Conservation (phyloP, 2,329 filamentous ascomycete genomes). For the Aspergillus fumigatus region DNA sequence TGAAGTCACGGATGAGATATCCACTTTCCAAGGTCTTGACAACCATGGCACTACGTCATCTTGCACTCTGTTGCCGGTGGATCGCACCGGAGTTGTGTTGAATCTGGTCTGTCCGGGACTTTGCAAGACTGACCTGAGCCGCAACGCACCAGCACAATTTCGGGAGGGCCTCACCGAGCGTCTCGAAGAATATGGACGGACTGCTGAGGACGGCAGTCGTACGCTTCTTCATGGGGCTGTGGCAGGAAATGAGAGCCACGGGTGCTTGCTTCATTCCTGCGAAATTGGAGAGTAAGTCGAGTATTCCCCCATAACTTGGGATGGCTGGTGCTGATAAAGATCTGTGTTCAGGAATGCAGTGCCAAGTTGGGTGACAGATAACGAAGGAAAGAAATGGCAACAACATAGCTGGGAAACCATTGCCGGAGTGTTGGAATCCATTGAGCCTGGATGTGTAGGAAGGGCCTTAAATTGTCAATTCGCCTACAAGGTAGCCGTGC, state of each 20-base stretch:
- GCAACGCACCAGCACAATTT: constrained; percentile 21
- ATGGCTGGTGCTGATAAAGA: background rate
- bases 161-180: constrained; percentile 16
- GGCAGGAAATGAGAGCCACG: constrained; percentile 25
- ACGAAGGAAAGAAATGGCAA: background rate
- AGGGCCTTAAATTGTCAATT: background rate
- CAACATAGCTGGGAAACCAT: background rate
- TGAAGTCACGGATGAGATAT: constrained; percentile 19
- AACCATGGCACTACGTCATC: constrained; percentile 25
- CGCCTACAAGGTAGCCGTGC: background rate
- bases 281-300: background rate
- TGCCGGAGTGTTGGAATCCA: background rate
- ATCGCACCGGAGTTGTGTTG: constrained; percentile 26
- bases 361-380: background rate
- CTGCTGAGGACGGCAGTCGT: constrained; percentile 26
- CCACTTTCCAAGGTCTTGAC: constrained; percentile 34
- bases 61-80: constrained; percentile 21
- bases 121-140: constrained; percentile 22
- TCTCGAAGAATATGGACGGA: constrained; percentile 14
- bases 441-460: background rate
- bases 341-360: background rate
- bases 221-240: constrained; percentile 27
- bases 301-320: background rate
- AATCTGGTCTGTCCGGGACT: constrained; percentile 31
- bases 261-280: background rate